These are phyloP conservation scores for Lachnellula occidentalis DNA, from an alignment of 2,329 filamentous ascomycete genomes.

Conservation along the genomic window DNA sequence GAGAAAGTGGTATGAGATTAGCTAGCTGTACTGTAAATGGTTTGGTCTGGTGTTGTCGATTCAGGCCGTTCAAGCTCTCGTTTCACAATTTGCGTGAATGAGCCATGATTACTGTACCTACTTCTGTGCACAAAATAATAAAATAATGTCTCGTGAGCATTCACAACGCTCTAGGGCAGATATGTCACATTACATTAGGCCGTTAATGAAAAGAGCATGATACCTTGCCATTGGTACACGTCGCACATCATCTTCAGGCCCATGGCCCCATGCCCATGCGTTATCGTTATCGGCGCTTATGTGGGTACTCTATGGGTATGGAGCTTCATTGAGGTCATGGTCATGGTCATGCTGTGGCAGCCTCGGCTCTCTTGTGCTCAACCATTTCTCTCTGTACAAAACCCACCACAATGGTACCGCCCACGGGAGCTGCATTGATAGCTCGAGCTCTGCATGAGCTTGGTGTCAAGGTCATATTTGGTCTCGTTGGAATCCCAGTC, in stretches of 20 bases:
- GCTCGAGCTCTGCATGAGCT: conserved; percentile 25
- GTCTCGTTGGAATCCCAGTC: conserved; percentile 33
- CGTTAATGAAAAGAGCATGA: neutral
- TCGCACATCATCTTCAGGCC: no score
- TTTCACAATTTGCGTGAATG: conserved; percentile 17
- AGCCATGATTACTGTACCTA: neutral
- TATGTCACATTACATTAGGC: neutral
- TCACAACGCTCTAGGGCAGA: neutral
- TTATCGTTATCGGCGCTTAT: neutral
- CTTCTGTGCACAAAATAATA: conserved; percentile 2
- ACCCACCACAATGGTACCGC: conserved; percentile 9
- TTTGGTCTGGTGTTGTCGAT: neutral
- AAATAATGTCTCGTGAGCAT: neutral
- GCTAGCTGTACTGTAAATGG: no score
- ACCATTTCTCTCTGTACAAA: neutral
- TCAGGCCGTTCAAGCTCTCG: conserved; percentile 4
- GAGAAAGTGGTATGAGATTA: neutral
- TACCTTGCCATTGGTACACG: conserved; percentile 8
- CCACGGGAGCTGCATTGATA: conserved; percentile 24
- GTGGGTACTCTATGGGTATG: neutral
- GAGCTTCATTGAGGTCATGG: neutral
- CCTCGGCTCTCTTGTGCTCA: conserved; percentile 4
- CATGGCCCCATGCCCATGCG: no score
- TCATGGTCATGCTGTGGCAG: neutral
- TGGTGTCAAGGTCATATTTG: conserved; percentile 28